phyloP scores from a whole-genome alignment of 176 grass and related monocot genomes.

The Guadua angustifolia region DNA sequence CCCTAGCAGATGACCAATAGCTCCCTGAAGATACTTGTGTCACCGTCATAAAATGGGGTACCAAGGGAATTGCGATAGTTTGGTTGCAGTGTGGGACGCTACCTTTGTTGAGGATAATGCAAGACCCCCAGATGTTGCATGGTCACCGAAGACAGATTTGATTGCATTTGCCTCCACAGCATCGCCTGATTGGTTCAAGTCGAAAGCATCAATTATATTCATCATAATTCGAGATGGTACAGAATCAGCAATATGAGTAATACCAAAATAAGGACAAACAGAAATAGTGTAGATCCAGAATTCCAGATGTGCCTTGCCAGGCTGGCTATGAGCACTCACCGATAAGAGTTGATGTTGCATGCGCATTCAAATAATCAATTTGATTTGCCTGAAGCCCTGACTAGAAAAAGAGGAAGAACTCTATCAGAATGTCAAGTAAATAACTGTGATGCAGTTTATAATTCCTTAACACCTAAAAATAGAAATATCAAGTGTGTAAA shows the following conservation, averaged over 20 bases:
- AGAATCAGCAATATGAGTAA: slow-evolving; percentile 2
- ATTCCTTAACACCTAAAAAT: slow-evolving; percentile 16
- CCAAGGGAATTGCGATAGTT: background rate
- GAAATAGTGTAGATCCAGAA: background rate
- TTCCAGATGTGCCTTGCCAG: background rate
- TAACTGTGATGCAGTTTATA: background rate
- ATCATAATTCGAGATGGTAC: slow-evolving; percentile 9
- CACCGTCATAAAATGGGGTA: background rate
- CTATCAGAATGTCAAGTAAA: background rate
- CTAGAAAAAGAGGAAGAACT: slow-evolving; percentile 43
- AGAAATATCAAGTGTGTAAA: background rate
- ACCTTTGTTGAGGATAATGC: slow-evolving; percentile 95
- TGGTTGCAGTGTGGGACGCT: background rate
- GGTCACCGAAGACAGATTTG: slow-evolving; percentile 71
- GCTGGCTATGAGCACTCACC: slow-evolving; percentile 49
- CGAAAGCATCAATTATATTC: background rate
- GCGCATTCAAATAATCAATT: slow-evolving; percentile 90
- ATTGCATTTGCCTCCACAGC: slow-evolving; percentile 76
- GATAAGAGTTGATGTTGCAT: slow-evolving; percentile 94
- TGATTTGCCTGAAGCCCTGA: slow-evolving; percentile 76
- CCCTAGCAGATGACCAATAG: slow-evolving; percentile 88
- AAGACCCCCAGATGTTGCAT: slow-evolving; percentile 69
- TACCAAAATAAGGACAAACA: background rate
- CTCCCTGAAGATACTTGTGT: slow-evolving; percentile 57
- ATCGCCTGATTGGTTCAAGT: slow-evolving; percentile 63